These are phyloP conservation scores for Globisporangium camurandrum DNA, from an alignment of 352 stramenopile genomes.

Conservation along the genomic window DNA sequence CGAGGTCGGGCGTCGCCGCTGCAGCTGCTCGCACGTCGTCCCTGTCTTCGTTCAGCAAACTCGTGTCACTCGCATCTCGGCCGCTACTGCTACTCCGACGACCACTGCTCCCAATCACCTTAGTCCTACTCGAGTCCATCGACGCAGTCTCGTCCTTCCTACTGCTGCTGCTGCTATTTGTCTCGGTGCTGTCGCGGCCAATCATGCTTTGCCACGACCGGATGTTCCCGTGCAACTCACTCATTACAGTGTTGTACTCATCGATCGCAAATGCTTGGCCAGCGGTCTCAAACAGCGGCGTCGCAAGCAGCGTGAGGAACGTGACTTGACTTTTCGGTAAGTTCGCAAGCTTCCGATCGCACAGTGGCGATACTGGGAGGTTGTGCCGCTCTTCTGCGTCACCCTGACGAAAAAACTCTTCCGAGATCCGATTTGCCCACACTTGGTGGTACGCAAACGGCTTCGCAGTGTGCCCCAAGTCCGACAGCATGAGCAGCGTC, in stretches of 20 bases:
- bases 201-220: conserved; percentile 41
- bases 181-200: conserved; percentile 17
- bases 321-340: conserved; percentile 53
- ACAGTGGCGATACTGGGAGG: conserved; percentile 48
- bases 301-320: conserved; percentile 56
- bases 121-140: conserved; percentile 19
- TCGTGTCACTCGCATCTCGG: too few species aligned
- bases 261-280: conserved; percentile 55
- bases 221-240: conserved; percentile 44
- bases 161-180: too few species aligned
- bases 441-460: conserved; percentile 51
- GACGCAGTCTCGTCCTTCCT: conserved; percentile 23
- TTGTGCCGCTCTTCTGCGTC: conserved; percentile 50
- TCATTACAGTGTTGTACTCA: conserved; percentile 44
- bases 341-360: conserved; percentile 50
- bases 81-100: too few species aligned
- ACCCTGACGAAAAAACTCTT: conserved; percentile 63
- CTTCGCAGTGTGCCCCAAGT: conserved; percentile 60
- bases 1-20: too few species aligned
- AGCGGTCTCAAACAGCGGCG: conserved; percentile 52
- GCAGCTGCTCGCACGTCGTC: too few species aligned
- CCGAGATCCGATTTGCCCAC: conserved; percentile 55
- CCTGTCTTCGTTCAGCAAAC: too few species aligned
- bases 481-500: conserved; percentile 62
- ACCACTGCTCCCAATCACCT: too few species aligned